A percentile compares a stretch with the other conserved stretches of the same genome.
These are phyloP conservation scores for Aspergillus saccharolyticus DNA, from an alignment of 495 filamentous ascomycete genomes.

Conservation along the genomic window DNA sequence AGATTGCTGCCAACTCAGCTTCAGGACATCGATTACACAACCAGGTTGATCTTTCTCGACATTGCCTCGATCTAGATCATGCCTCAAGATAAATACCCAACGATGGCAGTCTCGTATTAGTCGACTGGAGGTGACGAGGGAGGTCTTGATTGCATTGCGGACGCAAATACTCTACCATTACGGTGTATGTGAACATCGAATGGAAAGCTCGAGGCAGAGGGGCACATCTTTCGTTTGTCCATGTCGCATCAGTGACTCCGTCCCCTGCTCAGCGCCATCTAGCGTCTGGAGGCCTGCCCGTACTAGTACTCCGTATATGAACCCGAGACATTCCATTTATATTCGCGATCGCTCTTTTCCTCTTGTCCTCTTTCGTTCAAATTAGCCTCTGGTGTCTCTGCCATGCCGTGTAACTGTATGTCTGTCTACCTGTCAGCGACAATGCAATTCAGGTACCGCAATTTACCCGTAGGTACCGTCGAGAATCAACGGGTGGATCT, in stretches of 20 bases:
- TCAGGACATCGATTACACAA: background rate
- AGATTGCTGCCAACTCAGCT: constrained; percentile 1
- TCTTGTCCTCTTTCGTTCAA: background rate
- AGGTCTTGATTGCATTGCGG: background rate
- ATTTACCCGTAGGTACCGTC: background rate
- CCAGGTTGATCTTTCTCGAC: background rate
- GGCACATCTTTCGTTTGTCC: too few relatives aligned
- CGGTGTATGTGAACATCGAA: too few relatives aligned
- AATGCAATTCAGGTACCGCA: background rate
- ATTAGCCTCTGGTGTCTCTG: background rate
- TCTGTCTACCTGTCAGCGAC: background rate
- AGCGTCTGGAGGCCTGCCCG: background rate
- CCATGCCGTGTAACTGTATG: background rate
- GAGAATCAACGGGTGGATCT: background rate
- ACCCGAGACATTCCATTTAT: background rate
- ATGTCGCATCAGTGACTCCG: too few relatives aligned
- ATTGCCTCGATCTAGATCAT: background rate
- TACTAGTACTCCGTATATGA: background rate
- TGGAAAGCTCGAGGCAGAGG: too few relatives aligned
- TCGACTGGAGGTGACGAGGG: background rate
- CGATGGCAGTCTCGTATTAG: background rate
- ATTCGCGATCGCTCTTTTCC: background rate
- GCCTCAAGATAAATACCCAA: background rate
- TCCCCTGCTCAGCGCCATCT: background rate
- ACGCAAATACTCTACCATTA: too few relatives aligned